Conservation (phyloP, 129 eudicot genomes). For the Escallonia rubra region DNA sequence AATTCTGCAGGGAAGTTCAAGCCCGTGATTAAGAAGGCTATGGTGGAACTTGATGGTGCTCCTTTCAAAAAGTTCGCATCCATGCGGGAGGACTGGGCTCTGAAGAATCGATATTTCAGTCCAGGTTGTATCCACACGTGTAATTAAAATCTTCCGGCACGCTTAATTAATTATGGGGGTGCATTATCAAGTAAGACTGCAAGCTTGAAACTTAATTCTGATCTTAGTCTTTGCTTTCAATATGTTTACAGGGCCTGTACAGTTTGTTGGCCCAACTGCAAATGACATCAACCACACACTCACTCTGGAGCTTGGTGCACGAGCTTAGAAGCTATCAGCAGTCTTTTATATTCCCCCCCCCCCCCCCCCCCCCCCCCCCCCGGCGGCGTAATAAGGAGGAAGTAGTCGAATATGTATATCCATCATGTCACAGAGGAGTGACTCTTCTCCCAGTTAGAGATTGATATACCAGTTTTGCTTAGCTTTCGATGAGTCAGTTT, state of each 20-base stretch:
- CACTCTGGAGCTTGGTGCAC: conserved; percentile 75
- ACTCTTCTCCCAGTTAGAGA: no score
- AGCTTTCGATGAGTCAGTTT: no score
- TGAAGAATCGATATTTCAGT: conserved; percentile 64
- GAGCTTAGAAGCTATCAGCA: conserved; percentile 22
- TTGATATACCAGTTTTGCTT: no score
- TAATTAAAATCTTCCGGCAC: no score
- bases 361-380: no score
- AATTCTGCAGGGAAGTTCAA: conserved; percentile 70
- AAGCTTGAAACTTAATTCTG: no score
- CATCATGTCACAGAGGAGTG: no score
- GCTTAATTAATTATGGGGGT: no score
- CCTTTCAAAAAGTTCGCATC: conserved; percentile 88
- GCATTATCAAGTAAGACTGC: no score
- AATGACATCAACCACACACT: conserved; percentile 56
- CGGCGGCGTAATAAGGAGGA: no score
- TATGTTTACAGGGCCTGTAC: conserved; percentile 66
- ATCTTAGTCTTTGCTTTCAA: neutral
- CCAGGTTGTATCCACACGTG: conserved; percentile 46
- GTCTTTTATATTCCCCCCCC: neutral
- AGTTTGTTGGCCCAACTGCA: conserved; percentile 59
- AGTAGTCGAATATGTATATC: no score
- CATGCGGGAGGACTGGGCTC: conserved; percentile 80
- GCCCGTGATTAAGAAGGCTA: conserved; percentile 98
- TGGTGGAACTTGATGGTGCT: conserved; percentile 99